A percentile compares a stretch with the other conserved stretches of the same genome.
Evolutionary conservation across 176 grass and related monocot genomes (phyloP).

Genomic region (Stipa capillata): DNA sequence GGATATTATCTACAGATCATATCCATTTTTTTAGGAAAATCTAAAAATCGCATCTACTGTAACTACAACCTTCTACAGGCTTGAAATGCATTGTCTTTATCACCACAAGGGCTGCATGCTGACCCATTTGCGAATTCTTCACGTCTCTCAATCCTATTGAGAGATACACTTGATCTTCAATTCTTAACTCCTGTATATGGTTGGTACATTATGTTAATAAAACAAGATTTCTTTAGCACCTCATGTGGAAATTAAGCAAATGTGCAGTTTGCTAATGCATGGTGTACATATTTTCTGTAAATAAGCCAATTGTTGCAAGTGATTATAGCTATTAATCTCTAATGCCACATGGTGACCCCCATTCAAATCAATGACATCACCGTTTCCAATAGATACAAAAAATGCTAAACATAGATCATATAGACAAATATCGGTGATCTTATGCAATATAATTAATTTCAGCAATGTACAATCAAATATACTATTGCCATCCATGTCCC

Average conservation of each 20-base stretch:
- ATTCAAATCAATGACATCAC: not conserved
- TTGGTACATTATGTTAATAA: slow-evolving; percentile 12
- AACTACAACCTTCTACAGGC: slow-evolving; percentile 37
- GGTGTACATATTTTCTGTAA: not conserved
- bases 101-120: not conserved
- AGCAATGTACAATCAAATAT: not conserved
- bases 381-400: not conserved
- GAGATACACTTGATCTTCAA: slow-evolving; percentile 14
- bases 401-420: not conserved
- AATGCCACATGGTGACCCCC: not conserved
- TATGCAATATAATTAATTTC: slow-evolving; percentile 3
- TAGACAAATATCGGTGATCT: not conserved
- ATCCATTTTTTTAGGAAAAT: not conserved
- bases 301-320: not conserved
- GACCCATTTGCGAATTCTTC: slow-evolving; percentile 18
- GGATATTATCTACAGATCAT: not conserved
- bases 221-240: slow-evolving; percentile 7
- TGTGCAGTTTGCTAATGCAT: not conserved
- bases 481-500: not conserved
- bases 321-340: not conserved
- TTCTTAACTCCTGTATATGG: slow-evolving; percentile 31
- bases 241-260: slow-evolving; percentile 11
- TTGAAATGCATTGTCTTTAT: slow-evolving; percentile 24
- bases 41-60: not conserved
- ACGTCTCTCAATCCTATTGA: slow-evolving; percentile 17